Base-by-base conservation (phyloP, 106 monocot genomes). In the Acorus gramineus region DNA sequence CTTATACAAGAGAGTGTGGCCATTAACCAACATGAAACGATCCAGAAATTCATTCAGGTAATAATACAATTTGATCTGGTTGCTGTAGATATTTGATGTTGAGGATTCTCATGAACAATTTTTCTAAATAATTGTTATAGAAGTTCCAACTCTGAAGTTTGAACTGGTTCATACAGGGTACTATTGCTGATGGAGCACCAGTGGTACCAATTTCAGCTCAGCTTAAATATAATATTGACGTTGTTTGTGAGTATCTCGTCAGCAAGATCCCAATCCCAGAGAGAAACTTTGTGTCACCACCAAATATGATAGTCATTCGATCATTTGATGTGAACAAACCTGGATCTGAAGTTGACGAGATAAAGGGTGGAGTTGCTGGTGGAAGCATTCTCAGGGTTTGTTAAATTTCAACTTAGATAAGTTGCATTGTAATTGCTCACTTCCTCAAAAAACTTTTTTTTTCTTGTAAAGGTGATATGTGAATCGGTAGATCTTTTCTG, bases 281-380 rank as follows among this genome's bases (percentile, higher is more conserved):
- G 46, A 83, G 94, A 68, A 71, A 94, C 53, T 94, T 94, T 56
- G 73, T 68, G 13, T 79, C 81, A 56, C 86, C 94, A 0, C 89
- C 94, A 61, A 89, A 86, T 65, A 94, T 94, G 94, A 94, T 90
- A 57, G 89, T 94, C 8, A 94, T 94, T 73, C 81, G 94, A 12
- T 94, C 94, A 14, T 94, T 94, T 69, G 94, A 94, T 76, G 94
- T 94, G 42, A 94, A 94, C 51, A 94, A 94, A 60, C 94, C 94
- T 71, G 94, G 94, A 11, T 94, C 90, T 60, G 94, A 93, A 74
- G 93, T 93, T 69, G 89, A 94, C 76, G 89, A 94, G 57, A 86
- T 89, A 56, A 89, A 86, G 62, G 93, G 93, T 63, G 93, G 93
- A 13, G 93, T 93, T 73, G 83, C 84, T 53, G 82, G 84, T 59